Evolutionary conservation across 2,329 filamentous ascomycete genomes (phyloP), one percentile per base, ranked within the genome.

Genomic region (Phaeomoniella chlamydospora): DNA sequence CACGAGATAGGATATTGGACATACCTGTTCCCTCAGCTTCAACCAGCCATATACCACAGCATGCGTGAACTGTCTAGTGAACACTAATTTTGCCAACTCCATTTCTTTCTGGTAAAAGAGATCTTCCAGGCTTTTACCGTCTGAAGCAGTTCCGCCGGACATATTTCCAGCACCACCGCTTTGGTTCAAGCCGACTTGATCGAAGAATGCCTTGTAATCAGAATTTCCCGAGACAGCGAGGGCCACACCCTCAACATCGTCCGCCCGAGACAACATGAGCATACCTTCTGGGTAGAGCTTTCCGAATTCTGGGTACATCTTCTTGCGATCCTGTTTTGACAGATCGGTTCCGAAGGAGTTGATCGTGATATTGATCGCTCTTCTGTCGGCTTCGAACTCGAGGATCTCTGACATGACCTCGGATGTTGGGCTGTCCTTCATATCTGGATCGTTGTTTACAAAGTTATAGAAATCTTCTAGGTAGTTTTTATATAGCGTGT

Each of bases 41-140:
- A 98, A 84, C 90, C 90, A 98, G 13, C 86, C 86, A 56, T 96
- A 98, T 35, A 98, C 84, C 47, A 96, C 84, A 22, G 84, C 82
- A 49, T 84, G 86, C 11, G 86, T 93, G 58, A 98, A 98, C 57
- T 98, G 90, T 47, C 85, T 74, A 4, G 90, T 98, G 55, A 98
- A 98, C 5, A 87, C 85, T 41, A 80, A 65, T 70, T 98, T 98
- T 38, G 83, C 88, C 44, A 96, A 80, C 57, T 98, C 87, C 90
- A 96, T 96, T 64, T 98, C 90, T 65, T 94, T 96, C 59, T 94
- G 85, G 58, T 98, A 98, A 63, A 98, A 98, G 66, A 98, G 70
- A 54, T 98, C 90, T 56, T 98, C 90, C 49, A 98, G 61, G 50
- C 87, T 94, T 64, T 83, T 86, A 34, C 83, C 80, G 47, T 94